These are phyloP conservation scores for Citrus trifoliata DNA, from an alignment of 345 rosid species.

Conservation along the genomic window DNA sequence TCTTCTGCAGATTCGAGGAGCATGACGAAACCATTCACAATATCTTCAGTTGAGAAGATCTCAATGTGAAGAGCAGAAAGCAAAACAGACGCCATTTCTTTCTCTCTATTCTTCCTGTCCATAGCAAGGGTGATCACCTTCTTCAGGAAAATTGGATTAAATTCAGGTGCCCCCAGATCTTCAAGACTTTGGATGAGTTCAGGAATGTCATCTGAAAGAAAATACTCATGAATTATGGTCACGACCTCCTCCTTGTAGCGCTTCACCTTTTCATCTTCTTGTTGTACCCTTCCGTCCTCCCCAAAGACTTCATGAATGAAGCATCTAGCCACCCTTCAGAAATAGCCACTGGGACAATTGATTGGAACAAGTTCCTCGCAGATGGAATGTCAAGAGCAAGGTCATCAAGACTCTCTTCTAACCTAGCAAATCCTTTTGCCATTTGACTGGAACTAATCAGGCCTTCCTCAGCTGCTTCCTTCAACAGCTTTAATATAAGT, in stretches of 20 bases:
- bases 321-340: slow-evolving; percentile 92
- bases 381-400: slow-evolving; percentile 95
- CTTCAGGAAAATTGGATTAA: slow-evolving; percentile 80
- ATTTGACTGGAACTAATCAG: slow-evolving; percentile 94
- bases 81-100: slow-evolving; percentile 98
- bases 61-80: slow-evolving; percentile 93
- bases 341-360: slow-evolving; percentile 63
- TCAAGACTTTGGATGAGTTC: slow-evolving; percentile 85
- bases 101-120: slow-evolving; percentile 98
- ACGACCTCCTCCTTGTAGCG: slow-evolving; percentile 75
- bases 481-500: slow-evolving; percentile 64
- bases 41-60: slow-evolving; percentile 89
- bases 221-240: slow-evolving; percentile 89
- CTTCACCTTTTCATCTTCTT: slow-evolving; percentile 51
- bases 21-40: slow-evolving; percentile 83
- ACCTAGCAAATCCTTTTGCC: slow-evolving; percentile 81
- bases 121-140: slow-evolving; percentile 88
- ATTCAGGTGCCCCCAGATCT: slow-evolving; percentile 74
- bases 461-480: slow-evolving; percentile 95
- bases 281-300: slow-evolving; percentile 38
- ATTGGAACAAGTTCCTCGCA: slow-evolving; percentile 61
- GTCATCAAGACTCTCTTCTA: slow-evolving; percentile 89
- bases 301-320: slow-evolving; percentile 41
- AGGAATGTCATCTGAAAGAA: slow-evolving; percentile 96
- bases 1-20: slow-evolving; percentile 97